Conservation (phyloP, 1,284 basidiomycete species). For the Cutaneotrichosporon cutaneum region DNA sequence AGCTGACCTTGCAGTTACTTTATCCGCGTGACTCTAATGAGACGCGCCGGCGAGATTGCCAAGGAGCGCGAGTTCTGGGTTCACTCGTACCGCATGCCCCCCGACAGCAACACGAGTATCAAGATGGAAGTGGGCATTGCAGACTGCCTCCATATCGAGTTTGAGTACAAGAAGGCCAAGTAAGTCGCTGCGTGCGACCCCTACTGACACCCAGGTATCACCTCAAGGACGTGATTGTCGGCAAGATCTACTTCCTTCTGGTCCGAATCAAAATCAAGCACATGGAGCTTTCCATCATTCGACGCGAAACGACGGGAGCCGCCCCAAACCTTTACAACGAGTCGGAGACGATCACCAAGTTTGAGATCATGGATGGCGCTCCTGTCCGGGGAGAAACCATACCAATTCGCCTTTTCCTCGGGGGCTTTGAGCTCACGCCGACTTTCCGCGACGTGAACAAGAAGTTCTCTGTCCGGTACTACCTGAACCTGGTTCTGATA, state of each 20-base stretch:
- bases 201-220: constrained; percentile 69
- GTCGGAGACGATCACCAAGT: constrained; percentile 98
- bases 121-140: constrained; percentile 99
- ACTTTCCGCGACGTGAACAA: constrained; percentile 99
- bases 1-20: constrained; percentile 67
- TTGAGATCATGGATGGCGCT: constrained; percentile 98
- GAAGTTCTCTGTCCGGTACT: constrained; percentile 96
- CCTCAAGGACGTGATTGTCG: constrained; percentile 97
- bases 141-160: constrained; percentile 97
- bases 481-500: constrained; percentile 92
- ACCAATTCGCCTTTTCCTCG: constrained; percentile 94
- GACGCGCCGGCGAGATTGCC: constrained; percentile 85
- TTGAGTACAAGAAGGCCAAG: constrained; percentile 99
- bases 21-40: constrained; percentile 83
- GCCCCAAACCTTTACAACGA: constrained; percentile 99
- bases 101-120: constrained; percentile 94
- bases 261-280: constrained; percentile 99
- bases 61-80: constrained; percentile 97
- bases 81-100: constrained; percentile 96
- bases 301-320: constrained; percentile 91
- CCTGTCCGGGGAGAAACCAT: constrained; percentile 96
- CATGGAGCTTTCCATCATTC: constrained; percentile 98
- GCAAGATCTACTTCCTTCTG: constrained; percentile 98
- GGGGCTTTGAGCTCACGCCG: constrained; percentile 96
- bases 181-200: constrained; percentile 48